Base-by-base conservation (phyloP, 1,139 yeast genomes). In the Pichia sp. region DNA sequence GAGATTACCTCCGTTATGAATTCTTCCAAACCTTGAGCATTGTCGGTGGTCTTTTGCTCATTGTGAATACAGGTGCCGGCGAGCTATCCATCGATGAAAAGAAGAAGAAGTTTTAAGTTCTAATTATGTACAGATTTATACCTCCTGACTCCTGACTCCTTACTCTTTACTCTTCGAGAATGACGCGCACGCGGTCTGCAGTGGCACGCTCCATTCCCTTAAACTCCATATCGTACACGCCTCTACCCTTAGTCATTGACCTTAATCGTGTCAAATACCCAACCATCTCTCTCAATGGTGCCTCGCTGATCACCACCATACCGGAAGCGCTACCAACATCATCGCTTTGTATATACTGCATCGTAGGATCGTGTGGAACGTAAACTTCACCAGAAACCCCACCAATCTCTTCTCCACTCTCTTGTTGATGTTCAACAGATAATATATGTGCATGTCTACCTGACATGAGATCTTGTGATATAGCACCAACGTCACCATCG, bases 11-110 rank as follows among this genome's bases (percentile, higher is more conserved):
- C 59, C 84, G 86, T 59, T 91, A 88, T 60, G 97, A 87, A 60
- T 86, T 85, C 60, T 91, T 85, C 72, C 98, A 91, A 64, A 86
- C 95, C 30, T 70, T 91, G 55, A 82, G 94, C 42, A 91, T 91
- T 58, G 91, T 91, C 40, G 98, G 98, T 37, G 98, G 97, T 2
- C 73, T 91, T 48, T 65, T 91, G 46, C 67, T 91, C 51, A 84
- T 93, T 47, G 96, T 86, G 47, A 86, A 84, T 62, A 86, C 96
- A 8, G 98, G 98, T 47, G 97, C 98, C 29, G 98, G 98, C 34
- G 93, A 85, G 52, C 69, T 88, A 49, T 84, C 96, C 25, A 67
- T 91, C 44, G 98, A 91, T 58, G 96, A 87, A 62, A 91, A 91
- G 82, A 88, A 91, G 69, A 91, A 91, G 68, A 82, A 85, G 45